Base-by-base conservation (phyloP, 2,329 filamentous ascomycete species). In the Pseudogymnoascus sp. region DNA sequence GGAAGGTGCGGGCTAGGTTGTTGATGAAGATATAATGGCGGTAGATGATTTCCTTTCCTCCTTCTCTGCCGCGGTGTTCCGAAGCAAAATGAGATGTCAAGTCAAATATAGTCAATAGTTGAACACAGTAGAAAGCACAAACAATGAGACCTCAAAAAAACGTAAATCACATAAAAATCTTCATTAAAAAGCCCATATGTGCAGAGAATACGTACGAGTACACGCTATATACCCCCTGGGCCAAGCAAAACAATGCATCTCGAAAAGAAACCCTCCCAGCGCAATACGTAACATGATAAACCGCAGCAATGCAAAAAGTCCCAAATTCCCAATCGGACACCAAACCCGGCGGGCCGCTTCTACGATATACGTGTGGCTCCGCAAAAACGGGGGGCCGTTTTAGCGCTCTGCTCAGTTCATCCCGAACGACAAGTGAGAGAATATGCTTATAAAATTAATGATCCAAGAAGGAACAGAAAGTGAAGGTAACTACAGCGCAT, bases 301-400 rank as follows among this genome's bases (percentile, higher is more conserved):
- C 12, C 25, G 9, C n/a, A 2, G 33, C 19, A 55, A 28, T 19
- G 25, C 45, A 52, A 55, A 33, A 19, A 33, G 4, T 19, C 25
- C 49, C 49, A 33, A 19, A 22, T 33, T 33, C 49, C 49, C 25
- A 33, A 11, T 55, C 49, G 28, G 49, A 55, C 49, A 55, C 49
- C 49, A 55, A 55, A 55, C 49, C 49, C 49, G 49, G 49, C 49
- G 49, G 28, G 49, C 49, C 28, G 49, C 49, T 33, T 55, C 49
- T 55, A 55, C 28, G 28, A 55, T 55, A 55, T 33, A 55, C 49
- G 49, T 55, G 49, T 55, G 16, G 49, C 49, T 33, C 49, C 49
- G 49, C 49, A 55, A 55, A 55, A 55, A 55, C 49, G 49, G 49
- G 28, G 45, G 28, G 49, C 28, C 49, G 25, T 55, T 55, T 55